Evolutionary conservation across 805 yeast genomes (phyloP).

Genomic region (Spathaspora girioi): DNA sequence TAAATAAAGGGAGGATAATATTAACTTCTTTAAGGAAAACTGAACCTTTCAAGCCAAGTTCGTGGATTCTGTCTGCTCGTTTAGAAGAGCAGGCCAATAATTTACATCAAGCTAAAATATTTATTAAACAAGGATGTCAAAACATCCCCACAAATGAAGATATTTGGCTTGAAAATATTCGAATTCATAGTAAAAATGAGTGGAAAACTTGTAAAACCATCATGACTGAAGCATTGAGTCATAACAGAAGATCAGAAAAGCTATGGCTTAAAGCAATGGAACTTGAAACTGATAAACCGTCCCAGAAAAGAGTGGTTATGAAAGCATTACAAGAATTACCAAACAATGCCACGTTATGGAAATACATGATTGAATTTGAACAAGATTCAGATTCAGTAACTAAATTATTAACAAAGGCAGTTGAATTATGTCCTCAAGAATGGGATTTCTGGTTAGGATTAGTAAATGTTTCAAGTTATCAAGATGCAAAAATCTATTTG

Average conservation of each 20-base stretch:
- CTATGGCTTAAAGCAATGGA: constrained; percentile 75
- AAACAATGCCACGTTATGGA: constrained; percentile 61
- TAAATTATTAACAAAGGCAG: constrained; percentile 60
- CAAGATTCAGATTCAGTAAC: constrained; percentile 43
- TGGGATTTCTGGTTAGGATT: constrained; percentile 64
- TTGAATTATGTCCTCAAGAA: constrained; percentile 62
- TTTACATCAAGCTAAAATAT: constrained; percentile 49
- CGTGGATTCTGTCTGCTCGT: constrained; percentile 85
- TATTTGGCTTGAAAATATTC: constrained; percentile 78
- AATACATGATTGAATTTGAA: constrained; percentile 58
- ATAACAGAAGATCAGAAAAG: constrained; percentile 50
- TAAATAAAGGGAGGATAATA: constrained; percentile 47
- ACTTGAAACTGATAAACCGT: constrained; percentile 53
- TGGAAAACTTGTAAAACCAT: constrained; percentile 49
- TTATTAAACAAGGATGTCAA: constrained; percentile 74
- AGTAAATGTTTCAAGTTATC: constrained; percentile 42
- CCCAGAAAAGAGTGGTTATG: constrained; percentile 58
- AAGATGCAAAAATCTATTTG: constrained; percentile 51
- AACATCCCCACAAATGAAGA: constrained; percentile 63
- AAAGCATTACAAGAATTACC: constrained; percentile 72
- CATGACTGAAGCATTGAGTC: constrained; percentile 61
- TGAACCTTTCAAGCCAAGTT: constrained; percentile 69
- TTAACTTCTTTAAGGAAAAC: constrained; percentile 66
- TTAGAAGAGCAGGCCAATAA: constrained; percentile 66
- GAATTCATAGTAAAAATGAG: constrained; percentile 48